These are phyloP conservation scores for Phytophthora megakarya DNA, from an alignment of 352 stramenopile genomes.

Conservation along the genomic window DNA sequence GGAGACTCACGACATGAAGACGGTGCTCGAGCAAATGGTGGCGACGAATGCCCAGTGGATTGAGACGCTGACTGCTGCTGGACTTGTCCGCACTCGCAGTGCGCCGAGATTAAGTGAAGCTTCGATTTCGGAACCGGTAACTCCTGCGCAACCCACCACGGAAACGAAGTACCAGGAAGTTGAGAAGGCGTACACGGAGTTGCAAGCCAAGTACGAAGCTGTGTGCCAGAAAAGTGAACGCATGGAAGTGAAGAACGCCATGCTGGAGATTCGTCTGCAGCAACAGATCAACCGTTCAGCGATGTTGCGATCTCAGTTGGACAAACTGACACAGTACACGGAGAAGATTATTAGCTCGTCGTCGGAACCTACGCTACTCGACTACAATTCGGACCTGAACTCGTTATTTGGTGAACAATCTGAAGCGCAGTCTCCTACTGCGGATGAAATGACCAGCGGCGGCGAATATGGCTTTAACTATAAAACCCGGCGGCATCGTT, in stretches of 20 bases:
- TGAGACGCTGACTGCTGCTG: constrained; percentile 46
- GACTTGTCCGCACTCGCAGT: constrained; percentile 21
- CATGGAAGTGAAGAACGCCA: constrained; percentile 62
- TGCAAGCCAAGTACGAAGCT: constrained; percentile 62
- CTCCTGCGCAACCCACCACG: constrained; percentile 24
- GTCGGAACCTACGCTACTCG: constrained; percentile 52
- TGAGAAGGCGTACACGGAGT: constrained; percentile 51
- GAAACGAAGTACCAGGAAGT: constrained; percentile 60
- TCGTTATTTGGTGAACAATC: constrained; percentile 55
- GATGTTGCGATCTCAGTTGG: constrained; percentile 66
- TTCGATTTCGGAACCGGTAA: constrained; percentile 32
- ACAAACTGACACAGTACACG: constrained; percentile 75
- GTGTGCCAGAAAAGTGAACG: constrained; percentile 50
- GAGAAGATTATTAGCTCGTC: constrained; percentile 66
- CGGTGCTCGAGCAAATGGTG: constrained; percentile 68
- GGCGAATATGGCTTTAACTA: constrained; percentile 51
- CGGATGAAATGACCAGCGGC: constrained; percentile 40
- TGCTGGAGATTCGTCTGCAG: constrained; percentile 67
- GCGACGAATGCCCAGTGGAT: constrained; percentile 79
- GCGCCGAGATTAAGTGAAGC: constrained; percentile 23
- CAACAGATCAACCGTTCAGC: constrained; percentile 69
- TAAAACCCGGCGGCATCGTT: constrained; percentile 37
- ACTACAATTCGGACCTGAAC: constrained; percentile 57
- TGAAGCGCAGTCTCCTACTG: constrained; percentile 44
- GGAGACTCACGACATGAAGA: constrained; percentile 73